Evolutionary conservation across 2,329 filamentous ascomycete genomes (phyloP).

Genomic region (Diaporthe sp.): DNA sequence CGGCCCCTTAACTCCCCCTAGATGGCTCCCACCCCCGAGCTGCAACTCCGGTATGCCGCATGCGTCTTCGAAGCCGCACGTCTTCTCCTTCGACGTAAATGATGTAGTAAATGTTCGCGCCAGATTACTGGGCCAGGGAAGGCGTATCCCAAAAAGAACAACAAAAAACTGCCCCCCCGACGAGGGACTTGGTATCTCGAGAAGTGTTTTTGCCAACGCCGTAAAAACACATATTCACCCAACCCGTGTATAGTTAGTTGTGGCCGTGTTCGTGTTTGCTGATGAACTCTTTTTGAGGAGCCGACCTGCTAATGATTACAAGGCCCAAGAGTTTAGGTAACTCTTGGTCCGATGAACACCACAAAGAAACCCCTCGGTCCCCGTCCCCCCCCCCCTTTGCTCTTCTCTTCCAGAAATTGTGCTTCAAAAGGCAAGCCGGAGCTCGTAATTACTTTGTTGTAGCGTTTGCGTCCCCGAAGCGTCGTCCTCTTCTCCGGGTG

Average conservation of each 20-base stretch:
- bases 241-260: slow-evolving; percentile 38
- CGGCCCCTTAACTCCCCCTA: neutral
- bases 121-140: slow-evolving; percentile 32
- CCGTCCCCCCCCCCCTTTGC: neutral
- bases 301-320: slow-evolving; percentile 33
- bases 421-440: slow-evolving; percentile 62
- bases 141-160: slow-evolving; percentile 22
- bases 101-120: slow-evolving; percentile 15
- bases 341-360: slow-evolving; percentile 25
- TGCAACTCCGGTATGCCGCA: neutral
- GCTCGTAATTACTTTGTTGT: slow-evolving; percentile 55
- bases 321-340: slow-evolving; percentile 14
- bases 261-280: slow-evolving; percentile 27
- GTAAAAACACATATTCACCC: slow-evolving; percentile 38
- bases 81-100: slow-evolving; percentile 1
- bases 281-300: slow-evolving; percentile 9
- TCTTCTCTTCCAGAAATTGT: slow-evolving; percentile 21
- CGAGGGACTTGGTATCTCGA: slow-evolving; percentile 46
- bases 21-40: neutral
- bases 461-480: slow-evolving; percentile 48
- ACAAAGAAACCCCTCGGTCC: neutral
- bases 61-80: neutral
- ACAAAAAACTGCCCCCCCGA: slow-evolving; percentile 36
- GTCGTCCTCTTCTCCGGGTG: slow-evolving; percentile 52
- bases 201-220: slow-evolving; percentile 44